phyloP scores from a whole-genome alignment of 176 grass and related monocot species.

The Eleusine coracana region DNA sequence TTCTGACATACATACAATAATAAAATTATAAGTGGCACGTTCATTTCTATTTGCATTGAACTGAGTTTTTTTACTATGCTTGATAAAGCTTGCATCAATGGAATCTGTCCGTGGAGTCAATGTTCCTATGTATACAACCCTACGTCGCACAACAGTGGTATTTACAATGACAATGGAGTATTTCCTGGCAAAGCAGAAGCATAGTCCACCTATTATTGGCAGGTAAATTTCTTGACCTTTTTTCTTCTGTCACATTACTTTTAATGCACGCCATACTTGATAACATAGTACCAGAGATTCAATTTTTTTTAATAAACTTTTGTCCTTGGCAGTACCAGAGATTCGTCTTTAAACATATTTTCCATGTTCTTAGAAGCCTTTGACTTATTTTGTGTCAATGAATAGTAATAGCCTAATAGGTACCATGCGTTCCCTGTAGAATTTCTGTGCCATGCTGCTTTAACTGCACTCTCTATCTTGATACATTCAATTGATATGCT shows the following conservation, averaged over 20 bases:
- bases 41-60: slow-evolving; percentile 27
- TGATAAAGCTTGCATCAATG: slow-evolving; percentile 92
- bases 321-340: not conserved
- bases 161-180: slow-evolving; percentile 99
- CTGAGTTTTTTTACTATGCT: slow-evolving; percentile 37
- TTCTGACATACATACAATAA: not conserved
- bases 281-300: not conserved
- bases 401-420: slow-evolving; percentile 19
- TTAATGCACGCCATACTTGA: not conserved
- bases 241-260: not conserved
- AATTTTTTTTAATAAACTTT: slow-evolving; percentile 1
- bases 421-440: not conserved
- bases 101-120: slow-evolving; percentile 98
- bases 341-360: not conserved
- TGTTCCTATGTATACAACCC: slow-evolving; percentile 99
- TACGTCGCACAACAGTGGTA: slow-evolving; percentile 93
- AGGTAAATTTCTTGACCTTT: slow-evolving; percentile 60
- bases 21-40: not conserved
- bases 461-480: not conserved
- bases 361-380: not conserved
- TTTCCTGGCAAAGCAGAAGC: slow-evolving; percentile 87
- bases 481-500: slow-evolving; percentile 6
- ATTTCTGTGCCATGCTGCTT: not conserved
- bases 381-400: not conserved
- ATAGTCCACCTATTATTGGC: slow-evolving; percentile 77